Percentiles rank a stretch among this genome's conserved stretches.
Evolutionary conservation across 805 yeast species (phyloP).

Genomic region (Blastobotrys americana): DNA sequence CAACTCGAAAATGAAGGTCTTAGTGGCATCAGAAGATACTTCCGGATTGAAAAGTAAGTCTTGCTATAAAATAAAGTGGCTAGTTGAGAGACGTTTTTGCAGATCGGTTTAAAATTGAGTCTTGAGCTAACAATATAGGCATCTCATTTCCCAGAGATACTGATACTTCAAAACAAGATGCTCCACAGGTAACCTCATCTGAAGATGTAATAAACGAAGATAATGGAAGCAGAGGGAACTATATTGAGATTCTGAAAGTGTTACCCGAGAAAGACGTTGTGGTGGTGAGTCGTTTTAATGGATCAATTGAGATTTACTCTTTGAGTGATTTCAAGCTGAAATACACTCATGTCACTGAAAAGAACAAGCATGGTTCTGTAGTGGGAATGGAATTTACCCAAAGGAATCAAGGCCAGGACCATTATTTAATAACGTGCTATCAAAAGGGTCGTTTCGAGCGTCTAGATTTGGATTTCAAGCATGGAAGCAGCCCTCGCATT

Average conservation of each 20-base stretch:
- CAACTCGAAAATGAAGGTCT: constrained; percentile 6
- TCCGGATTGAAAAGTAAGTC: constrained; percentile 1
- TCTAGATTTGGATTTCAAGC: neutral
- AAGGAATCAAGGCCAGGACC: constrained; percentile 1
- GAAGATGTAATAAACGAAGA: constrained; percentile 31
- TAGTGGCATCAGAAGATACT: constrained; percentile 6
- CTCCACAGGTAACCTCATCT: constrained; percentile 54
- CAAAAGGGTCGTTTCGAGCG: constrained; percentile 1
- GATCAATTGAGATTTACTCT: constrained; percentile 20
- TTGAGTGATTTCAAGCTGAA: constrained; percentile 13
- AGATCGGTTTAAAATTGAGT: no score
- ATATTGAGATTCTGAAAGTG: constrained; percentile 23
- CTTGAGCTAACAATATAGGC: constrained; percentile 31
- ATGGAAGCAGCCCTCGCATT: neutral
- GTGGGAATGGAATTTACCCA: constrained; percentile 1
- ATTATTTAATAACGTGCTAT: neutral
- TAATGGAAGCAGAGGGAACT: constrained; percentile 35
- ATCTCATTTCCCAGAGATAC: constrained; percentile 59
- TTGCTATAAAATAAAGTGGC: neutral
- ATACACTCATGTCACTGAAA: constrained; percentile 3
- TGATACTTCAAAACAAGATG: constrained; percentile 68
- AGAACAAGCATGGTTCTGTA: neutral
- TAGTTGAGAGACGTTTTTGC: no score
- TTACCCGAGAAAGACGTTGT: constrained; percentile 5
- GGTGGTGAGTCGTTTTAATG: constrained; percentile 15